Percentiles rank a stretch among this genome's conserved stretches.
Evolutionary conservation across 106 monocot genomes (phyloP).

Genomic region (Dendrobium catenatum): DNA sequence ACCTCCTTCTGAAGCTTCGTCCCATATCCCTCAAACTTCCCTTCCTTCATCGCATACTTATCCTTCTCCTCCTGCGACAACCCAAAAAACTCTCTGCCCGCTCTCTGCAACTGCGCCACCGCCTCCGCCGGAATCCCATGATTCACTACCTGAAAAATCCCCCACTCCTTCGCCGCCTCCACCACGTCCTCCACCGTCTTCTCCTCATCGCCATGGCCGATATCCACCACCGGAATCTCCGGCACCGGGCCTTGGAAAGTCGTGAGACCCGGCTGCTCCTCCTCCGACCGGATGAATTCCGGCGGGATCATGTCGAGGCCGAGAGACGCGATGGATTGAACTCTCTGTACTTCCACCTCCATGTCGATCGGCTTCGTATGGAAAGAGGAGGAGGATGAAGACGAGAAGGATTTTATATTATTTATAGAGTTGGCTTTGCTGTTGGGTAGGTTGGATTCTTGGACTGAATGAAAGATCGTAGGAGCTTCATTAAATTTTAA

Average conservation of each 20-base stretch:
- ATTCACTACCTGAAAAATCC: slow-evolving; percentile 81
- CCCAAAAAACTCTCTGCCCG: slow-evolving; percentile 69
- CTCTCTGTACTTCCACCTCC: slow-evolving; percentile 49
- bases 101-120: slow-evolving; percentile 58
- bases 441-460: too few relatives aligned
- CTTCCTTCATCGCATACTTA: slow-evolving; percentile 34
- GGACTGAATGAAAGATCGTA: too few relatives aligned
- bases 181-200: slow-evolving; percentile 11
- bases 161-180: slow-evolving; percentile 53
- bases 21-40: slow-evolving; percentile 64
- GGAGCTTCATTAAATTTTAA: too few relatives aligned
- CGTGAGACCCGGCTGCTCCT: slow-evolving; percentile 55
- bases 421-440: too few relatives aligned
- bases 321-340: slow-evolving; percentile 37
- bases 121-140: slow-evolving; percentile 67
- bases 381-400: background rate
- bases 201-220: slow-evolving; percentile 15
- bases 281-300: slow-evolving; percentile 57
- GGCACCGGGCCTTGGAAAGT: slow-evolving; percentile 54
- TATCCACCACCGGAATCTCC: slow-evolving; percentile 63
- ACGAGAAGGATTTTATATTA: background rate
- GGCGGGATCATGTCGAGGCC: slow-evolving; percentile 32
- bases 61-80: slow-evolving; percentile 78
- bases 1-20: slow-evolving; percentile 59
- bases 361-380: background rate